These are phyloP conservation scores for Fusarium aywerte DNA, from an alignment of 2,329 filamentous ascomycete species.

Conservation along the genomic window DNA sequence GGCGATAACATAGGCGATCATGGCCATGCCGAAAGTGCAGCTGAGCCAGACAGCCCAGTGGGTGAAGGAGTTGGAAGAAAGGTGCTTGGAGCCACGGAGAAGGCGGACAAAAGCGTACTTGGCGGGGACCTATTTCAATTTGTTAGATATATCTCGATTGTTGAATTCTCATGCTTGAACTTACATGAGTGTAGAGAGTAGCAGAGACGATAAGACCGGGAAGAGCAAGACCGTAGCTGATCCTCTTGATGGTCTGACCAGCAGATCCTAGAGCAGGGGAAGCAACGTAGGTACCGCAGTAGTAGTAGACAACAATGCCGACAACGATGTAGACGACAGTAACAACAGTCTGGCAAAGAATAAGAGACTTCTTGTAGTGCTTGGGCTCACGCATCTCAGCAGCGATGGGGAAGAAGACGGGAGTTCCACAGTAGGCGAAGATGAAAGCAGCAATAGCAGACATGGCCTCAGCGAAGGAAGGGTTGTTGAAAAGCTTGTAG, in stretches of 20 bases:
- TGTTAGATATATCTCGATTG: rapidly evolving
- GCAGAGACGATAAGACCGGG: slow-evolving; percentile 47
- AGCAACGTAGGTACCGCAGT: slow-evolving; percentile 59
- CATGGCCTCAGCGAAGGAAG: slow-evolving; percentile 49
- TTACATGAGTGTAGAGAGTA: slow-evolving; percentile 46
- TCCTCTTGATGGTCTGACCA: slow-evolving; percentile 55
- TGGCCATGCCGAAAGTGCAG: slow-evolving; percentile 43
- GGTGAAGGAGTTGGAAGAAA: slow-evolving; percentile 44
- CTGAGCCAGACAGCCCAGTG: slow-evolving; percentile 50
- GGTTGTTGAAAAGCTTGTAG: slow-evolving; percentile 48
- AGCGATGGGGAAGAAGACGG: slow-evolving; percentile 50
- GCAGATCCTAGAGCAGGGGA: slow-evolving; percentile 61
- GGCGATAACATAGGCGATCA: slow-evolving; percentile 47
- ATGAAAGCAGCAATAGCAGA: slow-evolving; percentile 50
- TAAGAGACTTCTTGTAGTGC: slow-evolving; percentile 44
- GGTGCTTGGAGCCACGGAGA: slow-evolving; percentile 49
- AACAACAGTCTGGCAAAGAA: slow-evolving; percentile 46
- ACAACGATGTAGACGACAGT: slow-evolving; percentile 50
- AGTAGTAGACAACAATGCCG: slow-evolving; percentile 57
- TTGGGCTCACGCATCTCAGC: slow-evolving; percentile 51
- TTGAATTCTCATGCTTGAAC: rapidly evolving
- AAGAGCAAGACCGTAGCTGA: slow-evolving; percentile 55
- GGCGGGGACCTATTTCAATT: slow-evolving; percentile 13
- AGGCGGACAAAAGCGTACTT: slow-evolving; percentile 35
- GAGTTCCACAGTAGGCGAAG: slow-evolving; percentile 53